Evolutionary conservation across 106 monocot genomes (phyloP).

Genomic region (Allium fistulosum): DNA sequence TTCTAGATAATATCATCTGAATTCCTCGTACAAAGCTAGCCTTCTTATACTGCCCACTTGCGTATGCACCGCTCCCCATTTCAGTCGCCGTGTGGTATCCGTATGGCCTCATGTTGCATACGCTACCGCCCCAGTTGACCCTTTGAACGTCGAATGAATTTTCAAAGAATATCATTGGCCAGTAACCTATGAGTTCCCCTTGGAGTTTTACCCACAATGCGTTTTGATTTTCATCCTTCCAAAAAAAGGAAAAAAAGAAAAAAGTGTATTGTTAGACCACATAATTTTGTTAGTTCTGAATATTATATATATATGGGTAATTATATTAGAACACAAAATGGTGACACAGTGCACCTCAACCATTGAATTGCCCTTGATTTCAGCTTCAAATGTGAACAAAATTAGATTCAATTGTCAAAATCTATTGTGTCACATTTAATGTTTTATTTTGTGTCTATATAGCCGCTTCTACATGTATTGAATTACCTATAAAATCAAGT

Average conservation of each 20-base stretch:
- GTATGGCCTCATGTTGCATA: neutral
- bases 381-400: no score
- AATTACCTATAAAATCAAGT: no score
- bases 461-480: no score
- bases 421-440: no score
- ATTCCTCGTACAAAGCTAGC: neutral
- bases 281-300: neutral
- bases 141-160: neutral
- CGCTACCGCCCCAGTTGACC: conserved; percentile 2
- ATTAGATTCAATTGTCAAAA: no score
- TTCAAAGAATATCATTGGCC: neutral
- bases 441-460: no score
- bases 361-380: no score
- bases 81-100: neutral
- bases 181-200: conserved; percentile 1
- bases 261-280: no score
- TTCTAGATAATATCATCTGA: neutral
- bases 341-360: no score
- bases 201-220: neutral
- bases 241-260: no score
- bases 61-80: conserved; percentile 1
- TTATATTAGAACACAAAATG: no score
- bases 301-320: no score
- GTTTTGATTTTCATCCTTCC: neutral
- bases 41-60: neutral